Base-by-base conservation (phyloP, 2,329 filamentous ascomycete species). In the Pestalotiopsis sp. region DNA sequence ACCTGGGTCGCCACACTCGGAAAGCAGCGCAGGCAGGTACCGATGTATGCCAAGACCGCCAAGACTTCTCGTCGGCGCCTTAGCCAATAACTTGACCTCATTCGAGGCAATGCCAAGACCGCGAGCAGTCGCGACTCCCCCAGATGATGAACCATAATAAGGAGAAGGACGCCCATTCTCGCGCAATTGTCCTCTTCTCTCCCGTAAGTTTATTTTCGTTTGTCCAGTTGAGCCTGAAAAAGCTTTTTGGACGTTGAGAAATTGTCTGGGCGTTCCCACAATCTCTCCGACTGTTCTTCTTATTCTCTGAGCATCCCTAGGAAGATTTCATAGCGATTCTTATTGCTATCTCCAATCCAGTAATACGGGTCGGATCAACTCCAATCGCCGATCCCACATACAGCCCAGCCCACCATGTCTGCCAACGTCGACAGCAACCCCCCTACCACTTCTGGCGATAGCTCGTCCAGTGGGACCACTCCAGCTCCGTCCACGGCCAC, bases 81-180 rank as follows among this genome's bases (percentile, higher is more conserved):
- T 52, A 20, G 45, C 45, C 45, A 52, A 52, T 52, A 20, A 20
- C 45, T 52, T 52, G 45, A 52, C 17, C 45, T 52, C 45, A 59
- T 59, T 59, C 25, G 57, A 59, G 23, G 23, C 57, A 52, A 52
- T 52, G 57, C 57, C 57, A 59, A 59, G 57, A 13, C 57, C 57
- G 57, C 27, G 27, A 27, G 23, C 57, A 59, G 57, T 59, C 57
- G 57, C 57, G 57, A 36, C 45, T 23, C 23, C 57, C 31, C 27
- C 57, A 59, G n/a, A 20, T 62, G 59, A 62, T 62, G 59, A 62
- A 62, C 27, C 59, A 62, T 62, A 62, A 62, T 62, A 62, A 62
- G 59, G n/a, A 62, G 36, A 39, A 17, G n/a, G 59, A 20, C n/a
- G 27, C n/a, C 59, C 59, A 14, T 36, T 62, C 57, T 59, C 25